Conservation (phyloP, 768 basidiomycete species). For the Boletus coccyginus region DNA sequence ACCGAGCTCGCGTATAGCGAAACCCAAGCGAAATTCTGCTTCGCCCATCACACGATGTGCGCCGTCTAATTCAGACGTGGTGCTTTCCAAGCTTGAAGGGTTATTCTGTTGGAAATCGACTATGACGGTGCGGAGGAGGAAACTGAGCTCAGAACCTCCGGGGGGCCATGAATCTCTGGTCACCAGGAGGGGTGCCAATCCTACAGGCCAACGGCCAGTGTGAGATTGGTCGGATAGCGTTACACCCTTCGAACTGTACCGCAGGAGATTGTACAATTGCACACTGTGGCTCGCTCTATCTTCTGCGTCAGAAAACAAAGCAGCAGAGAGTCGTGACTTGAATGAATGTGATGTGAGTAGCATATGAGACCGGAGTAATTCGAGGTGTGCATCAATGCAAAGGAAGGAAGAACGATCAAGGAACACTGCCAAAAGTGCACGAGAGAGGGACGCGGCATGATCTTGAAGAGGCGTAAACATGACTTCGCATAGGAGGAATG, state of each 20-base stretch:
- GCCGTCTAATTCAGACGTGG: conserved; percentile 31
- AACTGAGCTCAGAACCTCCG: conserved; percentile 80
- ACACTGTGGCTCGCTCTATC: conserved; percentile 39
- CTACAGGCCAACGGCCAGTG: conserved; percentile 55
- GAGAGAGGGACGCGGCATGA: conserved; percentile 64
- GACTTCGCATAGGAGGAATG: conserved; percentile 58
- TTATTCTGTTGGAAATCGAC: conserved; percentile 65
- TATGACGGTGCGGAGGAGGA: conserved; percentile 79
- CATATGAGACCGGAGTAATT: conserved; percentile 71
- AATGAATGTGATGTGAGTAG: conserved; percentile 72
- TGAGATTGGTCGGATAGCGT: conserved; percentile 20
- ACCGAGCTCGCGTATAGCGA: conserved; percentile 74
- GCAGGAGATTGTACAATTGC: conserved; percentile 23
- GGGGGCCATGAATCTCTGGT: conserved; percentile 84
- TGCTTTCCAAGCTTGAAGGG: conserved; percentile 13
- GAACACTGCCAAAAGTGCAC: conserved; percentile 64
- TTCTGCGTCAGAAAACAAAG: conserved; percentile 76
- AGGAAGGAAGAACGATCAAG: conserved; percentile 62
- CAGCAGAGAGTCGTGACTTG: conserved; percentile 61
- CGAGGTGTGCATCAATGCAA: conserved; percentile 64
- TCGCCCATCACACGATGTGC: conserved; percentile 47
- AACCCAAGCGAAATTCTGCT: conserved; percentile 75
- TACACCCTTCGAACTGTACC: conserved; percentile 14
- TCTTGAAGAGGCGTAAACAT: conserved; percentile 59
- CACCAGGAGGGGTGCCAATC: conserved; percentile 69